Conservation (phyloP, 2,329 filamentous ascomycete species). For the Chalaropsis thielavioides region DNA sequence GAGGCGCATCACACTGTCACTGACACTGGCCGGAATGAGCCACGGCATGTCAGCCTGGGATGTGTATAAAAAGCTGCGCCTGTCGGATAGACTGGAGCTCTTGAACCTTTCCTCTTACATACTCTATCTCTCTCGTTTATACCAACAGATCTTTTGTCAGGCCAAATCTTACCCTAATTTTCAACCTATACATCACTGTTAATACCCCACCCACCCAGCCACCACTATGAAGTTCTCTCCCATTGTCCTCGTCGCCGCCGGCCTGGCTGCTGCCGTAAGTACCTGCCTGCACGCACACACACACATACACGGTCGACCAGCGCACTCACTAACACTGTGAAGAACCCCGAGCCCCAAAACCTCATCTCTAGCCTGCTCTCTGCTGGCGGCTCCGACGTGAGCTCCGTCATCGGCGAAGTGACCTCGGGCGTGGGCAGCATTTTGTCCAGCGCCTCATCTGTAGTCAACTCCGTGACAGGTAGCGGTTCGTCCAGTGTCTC, state of each 20-base stretch:
- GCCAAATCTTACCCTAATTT: background rate
- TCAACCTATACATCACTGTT: background rate
- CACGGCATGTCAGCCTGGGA: background rate
- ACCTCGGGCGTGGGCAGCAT: constrained; percentile 9
- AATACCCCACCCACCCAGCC: constrained; percentile 12
- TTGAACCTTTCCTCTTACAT: no score
- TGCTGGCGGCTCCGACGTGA: constrained; percentile 14
- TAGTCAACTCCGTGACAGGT: constrained; percentile 12
- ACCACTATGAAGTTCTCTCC: constrained; percentile 28
- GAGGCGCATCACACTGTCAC: no score
- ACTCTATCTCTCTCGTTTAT: background rate
- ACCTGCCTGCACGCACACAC: background rate
- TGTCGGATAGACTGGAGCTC: background rate
- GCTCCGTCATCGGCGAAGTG: constrained; percentile 12
- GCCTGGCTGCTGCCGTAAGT: constrained; percentile 25
- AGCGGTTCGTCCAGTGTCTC: constrained; percentile 14
- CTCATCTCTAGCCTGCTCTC: constrained; percentile 14
- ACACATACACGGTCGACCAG: background rate
- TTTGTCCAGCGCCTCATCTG: background rate
- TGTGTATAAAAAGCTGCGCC: background rate
- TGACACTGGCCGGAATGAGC: background rate
- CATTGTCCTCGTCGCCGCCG: constrained; percentile 22
- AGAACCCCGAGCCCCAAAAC: constrained; percentile 9
- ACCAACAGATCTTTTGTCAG: no score
- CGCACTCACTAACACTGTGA: background rate